Evolutionary conservation across 805 yeast genomes (phyloP).

Genomic region (Sugiyamaella boreocaroliniensis): DNA sequence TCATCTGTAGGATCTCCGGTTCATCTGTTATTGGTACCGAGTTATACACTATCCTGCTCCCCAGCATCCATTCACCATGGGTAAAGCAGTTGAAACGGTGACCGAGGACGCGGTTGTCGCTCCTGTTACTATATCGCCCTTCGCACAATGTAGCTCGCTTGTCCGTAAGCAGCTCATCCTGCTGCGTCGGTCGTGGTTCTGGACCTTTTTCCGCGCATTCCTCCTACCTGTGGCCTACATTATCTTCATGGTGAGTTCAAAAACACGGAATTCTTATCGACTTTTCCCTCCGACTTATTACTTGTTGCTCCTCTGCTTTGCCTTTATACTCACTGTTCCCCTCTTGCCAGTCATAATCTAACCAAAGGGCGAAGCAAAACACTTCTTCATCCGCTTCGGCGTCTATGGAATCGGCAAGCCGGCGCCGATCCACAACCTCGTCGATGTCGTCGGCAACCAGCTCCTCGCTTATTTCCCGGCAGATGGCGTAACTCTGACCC

Average conservation of each 20-base stretch:
- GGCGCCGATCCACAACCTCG: constrained; percentile 20
- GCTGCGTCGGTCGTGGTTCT: constrained; percentile 25
- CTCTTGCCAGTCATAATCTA: background rate
- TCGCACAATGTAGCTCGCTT: constrained; percentile 5
- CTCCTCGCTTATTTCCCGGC: constrained; percentile 24
- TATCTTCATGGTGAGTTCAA: constrained; percentile 26
- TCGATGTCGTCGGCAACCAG: constrained; percentile 23
- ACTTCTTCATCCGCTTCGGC: constrained; percentile 28
- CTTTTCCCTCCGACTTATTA: too few relatives aligned
- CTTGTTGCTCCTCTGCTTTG: too few relatives aligned
- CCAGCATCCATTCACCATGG: too few relatives aligned
- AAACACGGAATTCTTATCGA: background rate
- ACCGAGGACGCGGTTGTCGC: background rate
- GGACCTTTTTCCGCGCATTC: constrained; percentile 29
- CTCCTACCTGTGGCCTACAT: constrained; percentile 29
- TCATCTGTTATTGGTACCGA: too few relatives aligned
- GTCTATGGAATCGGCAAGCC: constrained; percentile 30
- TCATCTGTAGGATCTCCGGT: too few relatives aligned
- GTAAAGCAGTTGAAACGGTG: background rate
- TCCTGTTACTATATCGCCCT: background rate
- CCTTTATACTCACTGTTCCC: too few relatives aligned
- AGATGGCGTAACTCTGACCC: constrained; percentile 13
- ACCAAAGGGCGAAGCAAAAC: constrained; percentile 29
- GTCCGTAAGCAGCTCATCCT: constrained; percentile 9
- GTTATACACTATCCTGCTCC: too few relatives aligned